Evolutionary conservation across 108 stramenopile species (phyloP).

Genomic region (Discostella stelligeroides): DNA sequence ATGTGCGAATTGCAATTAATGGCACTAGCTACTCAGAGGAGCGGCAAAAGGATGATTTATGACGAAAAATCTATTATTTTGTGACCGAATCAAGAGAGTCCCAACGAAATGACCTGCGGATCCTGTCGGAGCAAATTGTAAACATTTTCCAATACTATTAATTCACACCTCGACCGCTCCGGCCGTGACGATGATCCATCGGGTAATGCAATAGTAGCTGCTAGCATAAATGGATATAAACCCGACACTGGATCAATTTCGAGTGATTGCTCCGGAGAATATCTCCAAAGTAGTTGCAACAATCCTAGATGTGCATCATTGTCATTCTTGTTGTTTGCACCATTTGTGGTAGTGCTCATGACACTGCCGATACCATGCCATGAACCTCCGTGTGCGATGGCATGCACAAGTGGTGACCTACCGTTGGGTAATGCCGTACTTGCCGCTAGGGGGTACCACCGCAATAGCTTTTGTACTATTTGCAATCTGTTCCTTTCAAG

Average conservation of each 20-base stretch:
- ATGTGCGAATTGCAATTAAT: too few species aligned
- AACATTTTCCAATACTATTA: constrained; percentile 16
- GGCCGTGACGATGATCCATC: background rate
- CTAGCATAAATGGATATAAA: constrained; percentile 73
- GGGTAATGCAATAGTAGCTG: constrained; percentile 39
- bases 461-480: constrained; percentile 15
- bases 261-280: constrained; percentile 14
- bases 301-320: constrained; percentile 11
- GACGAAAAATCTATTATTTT: too few species aligned
- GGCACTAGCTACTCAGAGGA: too few species aligned
- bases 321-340: too few species aligned
- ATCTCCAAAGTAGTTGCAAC: constrained; percentile 21
- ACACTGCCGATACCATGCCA: constrained; percentile 22
- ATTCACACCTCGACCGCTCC: background rate
- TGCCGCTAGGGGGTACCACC: constrained; percentile 32
- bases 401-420: constrained; percentile 28
- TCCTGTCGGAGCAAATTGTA: constrained; percentile 31
- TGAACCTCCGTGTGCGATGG: constrained; percentile 19
- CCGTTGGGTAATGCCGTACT: constrained; percentile 22
- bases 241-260: constrained; percentile 51
- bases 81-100: too few species aligned
- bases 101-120: constrained; percentile 28
- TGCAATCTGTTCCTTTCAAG: constrained; percentile 26
- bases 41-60: too few species aligned
- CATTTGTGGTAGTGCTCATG: background rate